phyloP scores from a whole-genome alignment of 208 protist genomes.

The Strigomonas culicis region DNA sequence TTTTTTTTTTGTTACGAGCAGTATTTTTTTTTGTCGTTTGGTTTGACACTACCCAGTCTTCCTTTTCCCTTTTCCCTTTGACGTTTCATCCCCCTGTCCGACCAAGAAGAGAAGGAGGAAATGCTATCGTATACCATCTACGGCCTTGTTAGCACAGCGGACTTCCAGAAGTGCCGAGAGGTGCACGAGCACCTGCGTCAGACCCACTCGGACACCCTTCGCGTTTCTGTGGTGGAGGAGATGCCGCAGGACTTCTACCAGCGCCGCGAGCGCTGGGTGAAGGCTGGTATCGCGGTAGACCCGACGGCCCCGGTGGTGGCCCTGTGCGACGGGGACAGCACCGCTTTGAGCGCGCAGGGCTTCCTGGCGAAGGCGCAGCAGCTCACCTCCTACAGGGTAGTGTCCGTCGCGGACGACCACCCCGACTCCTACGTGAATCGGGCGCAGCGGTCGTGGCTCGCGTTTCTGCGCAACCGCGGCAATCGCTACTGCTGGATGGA shows the following conservation, averaged over 20 bases:
- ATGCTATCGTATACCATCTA: conserved; percentile 38
- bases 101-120: background rate
- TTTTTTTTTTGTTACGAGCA: background rate
- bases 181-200: conserved; percentile 61
- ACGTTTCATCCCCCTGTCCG: too few species aligned
- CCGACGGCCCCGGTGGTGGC: conserved; percentile 26
- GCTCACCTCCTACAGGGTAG: conserved; percentile 44
- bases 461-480: conserved; percentile 53
- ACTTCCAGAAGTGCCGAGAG: conserved; percentile 77
- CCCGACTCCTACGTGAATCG: conserved; percentile 57
- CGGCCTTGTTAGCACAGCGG: conserved; percentile 44
- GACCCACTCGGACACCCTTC: conserved; percentile 40
- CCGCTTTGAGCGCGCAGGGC: conserved; percentile 26
- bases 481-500: conserved; percentile 84
- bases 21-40: too few species aligned
- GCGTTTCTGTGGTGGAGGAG: conserved; percentile 50
- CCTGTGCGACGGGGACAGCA: conserved; percentile 12
- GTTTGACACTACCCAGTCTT: conserved; percentile 7
- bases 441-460: conserved; percentile 43
- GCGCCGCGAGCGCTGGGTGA: conserved; percentile 28
- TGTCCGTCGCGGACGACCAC: conserved; percentile 17
- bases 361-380: conserved; percentile 43
- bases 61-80: conserved; percentile 6
- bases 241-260: conserved; percentile 60
- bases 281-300: conserved; percentile 1